Base-by-base conservation (phyloP, 805 yeast species). In the Jamesozyma hellenica region DNA sequence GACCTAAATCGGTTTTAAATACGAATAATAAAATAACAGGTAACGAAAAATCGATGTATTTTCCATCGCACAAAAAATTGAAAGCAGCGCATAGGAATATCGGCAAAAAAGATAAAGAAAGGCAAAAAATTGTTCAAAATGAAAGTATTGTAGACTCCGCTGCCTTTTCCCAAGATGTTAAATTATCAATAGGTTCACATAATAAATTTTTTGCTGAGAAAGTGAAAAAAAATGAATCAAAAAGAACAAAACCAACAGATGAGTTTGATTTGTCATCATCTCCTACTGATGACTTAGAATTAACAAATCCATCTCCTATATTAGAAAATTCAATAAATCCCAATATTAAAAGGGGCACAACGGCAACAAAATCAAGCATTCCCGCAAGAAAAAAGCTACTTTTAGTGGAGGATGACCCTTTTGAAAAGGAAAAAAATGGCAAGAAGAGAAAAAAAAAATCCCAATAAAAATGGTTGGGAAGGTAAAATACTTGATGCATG, bases 221-320 rank as follows among this genome's bases (percentile, higher is more conserved):
- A 4, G 17, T 6, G 11, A 29, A 29, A 9, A n/a, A 12, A 7
- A 29, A 29, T 21, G 33, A 6, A 15, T 31, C 16, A 6, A 30
- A 8, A 13, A 10, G 8, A 36, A 29, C 4, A 12, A 23, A 18
- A 6, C 8, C 14, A 14, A 28, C 14, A n/a, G 63, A 58, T 42
- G 58, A 50, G 23, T 58, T 58, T 39, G 62, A 58, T 31, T 47
- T 58, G 15, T 53, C 63, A 1, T 55, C 61, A 1, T 57, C 62
- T 9, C 35, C 52, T 3, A 52, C 49, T 36, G 62, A 57, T 39
- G 63, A 56, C 39, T 42, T 57, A 5, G 63, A 58, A 37, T 40
- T 56, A 34, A 54, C 62, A 0, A 49, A 52, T 34, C 60, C 63
- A 3, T 58, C 61, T 10, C 60, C 56, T 5, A 46, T 51, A n/a